phyloP scores from a whole-genome alignment of 1,139 yeast genomes.

The Casaregolazyma lundiana region DNA sequence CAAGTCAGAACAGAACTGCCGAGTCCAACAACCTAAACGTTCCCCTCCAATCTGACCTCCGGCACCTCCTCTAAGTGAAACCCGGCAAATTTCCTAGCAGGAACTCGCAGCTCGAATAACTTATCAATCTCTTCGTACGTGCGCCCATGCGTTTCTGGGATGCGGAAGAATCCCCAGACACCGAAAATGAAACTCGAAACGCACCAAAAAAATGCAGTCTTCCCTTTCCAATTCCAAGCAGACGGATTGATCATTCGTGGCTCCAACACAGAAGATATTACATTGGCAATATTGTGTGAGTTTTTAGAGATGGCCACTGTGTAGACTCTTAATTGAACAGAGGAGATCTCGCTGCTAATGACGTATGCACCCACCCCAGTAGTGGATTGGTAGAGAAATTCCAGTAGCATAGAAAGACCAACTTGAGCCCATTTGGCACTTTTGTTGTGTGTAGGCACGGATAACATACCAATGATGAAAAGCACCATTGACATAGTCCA shows the following conservation, averaged over 20 bases:
- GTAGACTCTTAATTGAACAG: constrained; percentile 51
- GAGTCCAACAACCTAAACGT: too few species aligned
- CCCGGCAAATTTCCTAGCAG: constrained; percentile 42
- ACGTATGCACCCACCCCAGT: constrained; percentile 59
- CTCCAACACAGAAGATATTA: constrained; percentile 42
- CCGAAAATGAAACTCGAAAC: constrained; percentile 39
- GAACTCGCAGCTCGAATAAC: constrained; percentile 31
- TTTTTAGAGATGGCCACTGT: constrained; percentile 54
- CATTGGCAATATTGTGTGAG: constrained; percentile 39
- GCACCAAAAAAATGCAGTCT: constrained; percentile 56
- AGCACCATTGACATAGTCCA: constrained; percentile 37
- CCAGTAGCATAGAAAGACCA: constrained; percentile 26
- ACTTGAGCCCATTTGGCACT: constrained; percentile 24
- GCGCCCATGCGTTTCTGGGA: constrained; percentile 57
- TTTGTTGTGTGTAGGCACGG: constrained; percentile 13
- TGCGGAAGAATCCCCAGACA: constrained; percentile 46
- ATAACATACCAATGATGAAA: constrained; percentile 29
- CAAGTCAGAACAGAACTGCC: too few species aligned
- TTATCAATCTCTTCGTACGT: constrained; percentile 57
- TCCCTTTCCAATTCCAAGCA: constrained; percentile 55
- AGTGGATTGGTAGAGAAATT: constrained; percentile 44
- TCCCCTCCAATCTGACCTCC: too few species aligned
- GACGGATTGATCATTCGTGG: constrained; percentile 62
- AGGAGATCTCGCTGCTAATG: constrained; percentile 54
- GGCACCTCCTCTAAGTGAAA: too few species aligned